Base-by-base conservation (phyloP, 805 yeast genomes). In the Priceomyces fermenticarens region DNA sequence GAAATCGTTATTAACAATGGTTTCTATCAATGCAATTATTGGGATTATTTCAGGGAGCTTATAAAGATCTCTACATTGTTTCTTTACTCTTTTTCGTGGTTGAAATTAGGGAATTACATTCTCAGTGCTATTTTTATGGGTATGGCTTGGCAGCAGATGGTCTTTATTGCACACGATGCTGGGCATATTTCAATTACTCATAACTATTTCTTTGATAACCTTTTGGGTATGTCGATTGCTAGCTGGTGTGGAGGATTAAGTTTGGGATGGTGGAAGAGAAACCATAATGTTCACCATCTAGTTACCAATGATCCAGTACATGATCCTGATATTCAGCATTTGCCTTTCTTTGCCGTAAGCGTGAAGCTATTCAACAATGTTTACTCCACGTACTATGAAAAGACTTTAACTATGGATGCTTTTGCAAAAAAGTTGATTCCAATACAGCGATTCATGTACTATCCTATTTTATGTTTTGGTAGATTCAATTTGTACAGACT, bases 231-330 rank as follows among this genome's bases (percentile, higher is more conserved):
- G 60, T 38, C 78, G 2, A 69, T 88, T 37, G 95, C 96, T 1
- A 80, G 86, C 46, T 88, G 74, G 69, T 62, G 81, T 38, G 97
- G 97, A n/a, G 97, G 97, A 0, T 70, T 88, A 32, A 85, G 95
- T 35, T 57, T 88, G 14, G 95, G 96, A 2, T 88, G 97, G 97
- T 88, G 97, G 97, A 89, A 88, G 53, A 72, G 90, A 39, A 88
- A 86, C 61, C 97, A 88, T 63, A 88, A 88, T 58, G 95, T 88
- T n/a, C 97, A 88, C 62, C 97, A 88, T 58, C 65, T 88, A 38
- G 75, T 88, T 40, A 85, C 96, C n/a, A 88, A 88, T 60, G 96
- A 88, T 56, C 96, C 97, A 0, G 84, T 85, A 2, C 96, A 89
- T 57, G 97, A 88, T 54, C 97, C 97, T 0, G 97, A 88, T 63